Evolutionary conservation across 176 grass and related monocot genomes (phyloP), one percentile per base, ranked within the genome.

Genomic region (Bonia amplexicaulis): DNA sequence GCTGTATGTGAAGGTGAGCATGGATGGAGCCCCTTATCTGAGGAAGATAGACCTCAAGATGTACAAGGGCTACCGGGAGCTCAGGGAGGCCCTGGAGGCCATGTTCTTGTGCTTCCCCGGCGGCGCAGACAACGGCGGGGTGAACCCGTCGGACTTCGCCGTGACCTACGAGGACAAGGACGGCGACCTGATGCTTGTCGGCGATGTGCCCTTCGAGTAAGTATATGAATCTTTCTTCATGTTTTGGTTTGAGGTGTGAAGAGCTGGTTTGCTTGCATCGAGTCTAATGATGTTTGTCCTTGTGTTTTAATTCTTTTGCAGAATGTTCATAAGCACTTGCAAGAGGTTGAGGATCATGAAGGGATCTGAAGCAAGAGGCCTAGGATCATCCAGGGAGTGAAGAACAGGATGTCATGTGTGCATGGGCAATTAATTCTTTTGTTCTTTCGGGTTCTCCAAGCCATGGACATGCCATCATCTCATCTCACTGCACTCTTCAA

Each of bases 331-430:
- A 51, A 86, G 84, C 53, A 87, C 89, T 70, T 98, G 96, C 91
- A 98, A 84, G 79, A 98, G 93, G 93, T 26, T 98, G 86, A 92
- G 96, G 80, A 98, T 98, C 74, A 98, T 98, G 89, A 98, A 80
- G 84, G 89, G 96, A 37, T 92, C 91, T 62, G 96, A 98, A 57
- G 92, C 92, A 6, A 87, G 92, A 89, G 90, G 92, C 4, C 75
- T 92, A 20, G 85, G 78, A 7, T 85, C 90, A 44, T 62, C 85
- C 64, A 85, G 72, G 82, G 79, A 80, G 49, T 80, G 31, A 46
- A 25, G 1, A 71, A 73, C 20, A 48, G 66, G 11, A 71, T 12
- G 63, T 13, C 27, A 78, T 69, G 84, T 67, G 74, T 90, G 87
- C 49, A 67, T 67, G 76, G 88, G 75, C 41, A 84, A 90, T 82